These are phyloP conservation scores for Saprolegnia parasitica DNA, from an alignment of 352 stramenopile genomes.

Conservation along the genomic window DNA sequence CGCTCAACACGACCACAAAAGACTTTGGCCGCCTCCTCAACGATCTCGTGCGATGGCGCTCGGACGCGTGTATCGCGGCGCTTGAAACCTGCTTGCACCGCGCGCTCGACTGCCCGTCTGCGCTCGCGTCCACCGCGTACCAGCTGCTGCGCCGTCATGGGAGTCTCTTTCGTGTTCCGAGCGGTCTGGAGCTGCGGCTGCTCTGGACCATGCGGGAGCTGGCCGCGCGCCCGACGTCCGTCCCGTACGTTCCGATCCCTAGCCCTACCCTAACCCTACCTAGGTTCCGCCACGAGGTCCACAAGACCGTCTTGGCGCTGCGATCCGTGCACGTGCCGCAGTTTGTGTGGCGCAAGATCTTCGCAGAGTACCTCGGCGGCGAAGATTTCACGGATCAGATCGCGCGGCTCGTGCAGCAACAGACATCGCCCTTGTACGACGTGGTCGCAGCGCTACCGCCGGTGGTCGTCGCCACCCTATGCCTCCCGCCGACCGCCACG, in stretches of 20 bases:
- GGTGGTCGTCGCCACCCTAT: no score
- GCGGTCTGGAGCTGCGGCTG: neutral
- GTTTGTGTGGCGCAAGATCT: conserved; percentile 19
- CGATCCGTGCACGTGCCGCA: neutral
- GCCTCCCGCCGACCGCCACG: no score
- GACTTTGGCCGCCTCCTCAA: neutral
- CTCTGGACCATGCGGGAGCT: neutral
- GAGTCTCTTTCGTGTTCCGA: neutral
- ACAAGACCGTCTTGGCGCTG: conserved; percentile 14
- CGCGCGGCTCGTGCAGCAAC: neutral
- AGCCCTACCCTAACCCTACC: no score
- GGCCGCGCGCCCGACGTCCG: neutral
- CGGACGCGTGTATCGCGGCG: neutral
- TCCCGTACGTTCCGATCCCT: no score
- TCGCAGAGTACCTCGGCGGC: neutral
- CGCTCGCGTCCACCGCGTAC: neutral
- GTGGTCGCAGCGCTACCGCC: neutral
- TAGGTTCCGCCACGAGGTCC: conserved; percentile 24
- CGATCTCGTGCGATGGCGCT: neutral
- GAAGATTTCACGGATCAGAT: conserved; percentile 26
- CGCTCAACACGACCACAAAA: neutral
- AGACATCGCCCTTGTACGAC: neutral
- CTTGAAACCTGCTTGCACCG: neutral
- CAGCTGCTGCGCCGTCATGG: neutral
- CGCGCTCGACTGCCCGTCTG: neutral